A percentile compares a stretch with the other conserved stretches of the same genome.
These are phyloP conservation scores for Phanerochaete carnosa DNA, from an alignment of 768 basidiomycete species.

Conservation along the genomic window DNA sequence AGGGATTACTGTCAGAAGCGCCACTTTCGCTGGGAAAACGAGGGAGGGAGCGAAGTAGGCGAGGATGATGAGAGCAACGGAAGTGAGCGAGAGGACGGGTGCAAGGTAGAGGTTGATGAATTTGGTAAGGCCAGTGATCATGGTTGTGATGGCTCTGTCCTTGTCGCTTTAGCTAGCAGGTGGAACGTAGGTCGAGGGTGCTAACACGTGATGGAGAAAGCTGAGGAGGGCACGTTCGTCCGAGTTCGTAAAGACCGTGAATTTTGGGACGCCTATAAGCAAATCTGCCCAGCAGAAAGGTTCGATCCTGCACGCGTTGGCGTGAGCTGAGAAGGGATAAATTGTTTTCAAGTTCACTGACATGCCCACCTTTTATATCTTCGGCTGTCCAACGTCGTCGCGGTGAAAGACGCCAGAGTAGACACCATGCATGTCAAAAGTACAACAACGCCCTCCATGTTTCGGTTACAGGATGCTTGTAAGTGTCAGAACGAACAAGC, in stretches of 20 bases:
- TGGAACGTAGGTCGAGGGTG: not conserved
- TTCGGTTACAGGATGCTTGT: not conserved
- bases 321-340: not conserved
- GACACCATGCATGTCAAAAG: not conserved
- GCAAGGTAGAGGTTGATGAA: constrained; percentile 64
- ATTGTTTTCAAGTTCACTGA: not conserved
- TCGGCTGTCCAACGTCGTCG: not conserved
- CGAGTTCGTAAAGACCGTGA: not conserved
- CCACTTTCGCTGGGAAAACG: constrained; percentile 57
- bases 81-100: constrained; percentile 61
- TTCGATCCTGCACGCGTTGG: not conserved
- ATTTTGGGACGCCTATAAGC: not conserved
- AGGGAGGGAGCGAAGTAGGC: constrained; percentile 65
- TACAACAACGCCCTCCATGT: not conserved
- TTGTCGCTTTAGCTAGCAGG: not conserved
- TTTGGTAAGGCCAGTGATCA: constrained; percentile 73
- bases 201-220: not conserved
- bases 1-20: constrained; percentile 62
- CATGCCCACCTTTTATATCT: not conserved
- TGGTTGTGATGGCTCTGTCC: constrained; percentile 27
- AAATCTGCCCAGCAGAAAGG: not conserved
- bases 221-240: not conserved
- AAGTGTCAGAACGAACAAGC: not conserved
- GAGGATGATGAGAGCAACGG: constrained; percentile 62
- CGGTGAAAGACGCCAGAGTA: not conserved